Evolutionary conservation across 2,329 filamentous ascomycete genomes (phyloP).

Genomic region (Aspergillus fischeri): DNA sequence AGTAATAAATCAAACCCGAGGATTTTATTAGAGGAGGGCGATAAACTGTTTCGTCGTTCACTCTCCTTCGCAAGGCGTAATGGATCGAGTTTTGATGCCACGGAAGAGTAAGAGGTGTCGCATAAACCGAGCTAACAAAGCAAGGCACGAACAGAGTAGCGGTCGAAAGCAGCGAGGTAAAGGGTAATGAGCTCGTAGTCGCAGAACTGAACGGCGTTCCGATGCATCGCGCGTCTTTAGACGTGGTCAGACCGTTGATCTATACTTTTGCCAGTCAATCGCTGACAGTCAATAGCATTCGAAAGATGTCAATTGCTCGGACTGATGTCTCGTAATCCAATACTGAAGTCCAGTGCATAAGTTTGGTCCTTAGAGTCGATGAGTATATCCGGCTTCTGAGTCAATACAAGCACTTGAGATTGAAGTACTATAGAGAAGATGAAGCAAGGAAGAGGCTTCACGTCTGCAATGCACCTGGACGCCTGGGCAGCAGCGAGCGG

Average conservation of each 20-base stretch:
- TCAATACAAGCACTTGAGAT: neutral
- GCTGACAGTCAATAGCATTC: constrained; percentile 13
- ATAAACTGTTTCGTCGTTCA: neutral
- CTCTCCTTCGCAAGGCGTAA: neutral
- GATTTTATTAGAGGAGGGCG: neutral
- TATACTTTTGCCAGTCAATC: constrained; percentile 19
- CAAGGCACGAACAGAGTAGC: constrained; percentile 20
- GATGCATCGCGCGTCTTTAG: constrained; percentile 35
- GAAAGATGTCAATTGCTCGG: neutral
- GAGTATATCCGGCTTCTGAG: neutral
- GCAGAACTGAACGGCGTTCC: constrained; percentile 17
- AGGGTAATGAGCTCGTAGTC: constrained; percentile 21
- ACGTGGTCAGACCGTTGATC: constrained; percentile 19
- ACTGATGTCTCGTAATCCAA: neutral
- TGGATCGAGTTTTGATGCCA: neutral
- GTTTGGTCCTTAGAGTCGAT: neutral
- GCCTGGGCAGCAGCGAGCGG: constrained; percentile 7
- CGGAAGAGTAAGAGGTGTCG: neutral
- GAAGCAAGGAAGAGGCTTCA: constrained; percentile 15
- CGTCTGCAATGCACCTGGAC: constrained; percentile 5
- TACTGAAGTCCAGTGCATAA: neutral
- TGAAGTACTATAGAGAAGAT: constrained; percentile 5
- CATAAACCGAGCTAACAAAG: constrained; percentile 14
- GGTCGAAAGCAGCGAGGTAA: constrained; percentile 9
- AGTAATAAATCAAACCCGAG: neutral